phyloP scores from a whole-genome alignment of 257 asterid genomes.

The Solanum sejunctum region DNA sequence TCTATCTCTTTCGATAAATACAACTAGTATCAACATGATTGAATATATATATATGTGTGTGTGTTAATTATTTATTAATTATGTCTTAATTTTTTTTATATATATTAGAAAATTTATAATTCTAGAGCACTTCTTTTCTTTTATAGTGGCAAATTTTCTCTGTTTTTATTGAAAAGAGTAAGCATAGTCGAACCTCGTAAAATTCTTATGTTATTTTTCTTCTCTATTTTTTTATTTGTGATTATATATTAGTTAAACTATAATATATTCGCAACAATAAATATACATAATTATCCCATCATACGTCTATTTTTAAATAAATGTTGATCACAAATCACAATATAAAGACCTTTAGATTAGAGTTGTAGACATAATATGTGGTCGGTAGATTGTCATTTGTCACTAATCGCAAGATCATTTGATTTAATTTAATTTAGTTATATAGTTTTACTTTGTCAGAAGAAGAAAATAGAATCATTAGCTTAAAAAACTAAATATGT shows the following conservation, averaged over 20 bases:
- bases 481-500: not conserved
- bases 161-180: too few relatives aligned
- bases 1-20: not conserved
- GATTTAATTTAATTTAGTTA: not conserved
- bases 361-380: not conserved
- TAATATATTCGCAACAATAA: too few relatives aligned
- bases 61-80: too few relatives aligned
- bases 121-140: too few relatives aligned
- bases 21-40: not conserved
- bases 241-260: too few relatives aligned
- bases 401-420: not conserved
- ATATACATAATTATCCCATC: not conserved
- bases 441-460: not conserved
- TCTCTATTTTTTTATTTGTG: too few relatives aligned
- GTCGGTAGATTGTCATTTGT: not conserved
- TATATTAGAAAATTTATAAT: too few relatives aligned
- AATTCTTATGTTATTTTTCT: too few relatives aligned
- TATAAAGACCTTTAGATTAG: not conserved
- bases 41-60: accelerated
- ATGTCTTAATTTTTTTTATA: too few relatives aligned
- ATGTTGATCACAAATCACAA: not conserved
- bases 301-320: not conserved
- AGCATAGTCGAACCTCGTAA: too few relatives aligned
- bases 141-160: too few relatives aligned
- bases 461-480: not conserved